A percentile compares a stretch with the other conserved stretches of the same genome.
These are phyloP conservation scores for Hypomyces rosellus DNA, from an alignment of 2,329 filamentous ascomycete species.

Conservation along the genomic window DNA sequence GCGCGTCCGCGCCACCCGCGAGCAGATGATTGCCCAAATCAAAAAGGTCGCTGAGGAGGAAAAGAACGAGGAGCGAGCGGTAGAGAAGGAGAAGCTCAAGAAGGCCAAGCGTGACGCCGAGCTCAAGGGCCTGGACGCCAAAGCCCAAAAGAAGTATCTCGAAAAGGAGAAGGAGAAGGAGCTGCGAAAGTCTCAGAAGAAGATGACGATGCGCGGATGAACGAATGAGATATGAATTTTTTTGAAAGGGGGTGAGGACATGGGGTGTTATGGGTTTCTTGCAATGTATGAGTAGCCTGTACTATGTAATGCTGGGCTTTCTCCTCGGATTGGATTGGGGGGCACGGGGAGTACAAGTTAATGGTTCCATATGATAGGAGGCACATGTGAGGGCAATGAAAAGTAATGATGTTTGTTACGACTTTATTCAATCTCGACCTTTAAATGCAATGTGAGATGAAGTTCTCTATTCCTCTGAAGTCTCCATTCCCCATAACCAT, in stretches of 20 bases:
- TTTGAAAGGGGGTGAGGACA: neutral
- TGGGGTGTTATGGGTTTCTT: neutral
- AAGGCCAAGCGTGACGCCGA: conserved; percentile 87
- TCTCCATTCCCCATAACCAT: too few relatives aligned
- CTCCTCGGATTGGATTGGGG: neutral
- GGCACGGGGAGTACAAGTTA: neutral
- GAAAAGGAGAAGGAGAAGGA: conserved; percentile 77
- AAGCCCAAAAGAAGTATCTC: conserved; percentile 79
- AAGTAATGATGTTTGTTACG: neutral
- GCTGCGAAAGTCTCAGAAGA: conserved; percentile 49
- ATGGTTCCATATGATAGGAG: neutral
- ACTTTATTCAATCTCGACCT: neutral
- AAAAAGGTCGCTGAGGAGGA: conserved; percentile 72
- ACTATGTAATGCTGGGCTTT: conserved; percentile 10
- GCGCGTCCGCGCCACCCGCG: conserved; percentile 74
- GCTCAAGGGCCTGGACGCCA: conserved; percentile 68
- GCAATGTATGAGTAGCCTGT: conserved; percentile 10
- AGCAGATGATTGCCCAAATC: conserved; percentile 73
- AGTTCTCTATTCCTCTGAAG: neutral
- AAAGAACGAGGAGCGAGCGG: conserved; percentile 70
- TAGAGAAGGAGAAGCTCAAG: conserved; percentile 67
- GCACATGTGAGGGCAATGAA: conserved; percentile 1
- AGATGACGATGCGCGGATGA: conserved; percentile 47
- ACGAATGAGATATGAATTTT: neutral
- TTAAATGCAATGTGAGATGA: neutral